Base-by-base conservation (phyloP, 441 rosid species). In the Pelargonium exstipulatum region DNA sequence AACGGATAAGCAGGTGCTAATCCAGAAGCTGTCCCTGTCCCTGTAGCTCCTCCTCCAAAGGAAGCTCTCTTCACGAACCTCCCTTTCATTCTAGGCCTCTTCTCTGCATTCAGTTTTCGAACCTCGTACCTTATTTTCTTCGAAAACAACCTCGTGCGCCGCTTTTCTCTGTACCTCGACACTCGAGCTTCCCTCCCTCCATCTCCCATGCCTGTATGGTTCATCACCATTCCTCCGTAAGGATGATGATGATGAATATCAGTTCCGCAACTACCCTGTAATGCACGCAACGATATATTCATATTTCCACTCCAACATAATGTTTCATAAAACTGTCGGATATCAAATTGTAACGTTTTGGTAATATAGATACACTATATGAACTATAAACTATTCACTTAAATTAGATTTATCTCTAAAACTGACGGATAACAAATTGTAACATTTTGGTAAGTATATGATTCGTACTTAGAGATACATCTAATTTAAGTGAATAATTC, bases 111-210 rank as follows among this genome's bases (percentile, higher is more conserved):
- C 81, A 91, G 24, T 71, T 90, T 94, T 72, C 98, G 83, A n/a
- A 94, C 98, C 76, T 94, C 96, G 75, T 94, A 94, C 79, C 98
- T 83, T 79, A 89, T 94, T 83, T 91, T 94, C 90, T 91, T 90
- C 0, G 98, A 94, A 73, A 94, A 94, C 83, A 94, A 32, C 64
- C 98, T 91, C 10, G 89, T 94, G 70, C 96, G 82, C 68, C 98
- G 70, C 80, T 94, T 94, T 78, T 91, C 97, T 73, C 92, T 80
- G 77, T 91, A 94, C 73, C 97, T 84, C 0, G 86, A 86, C 7
- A 94, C 97, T 70, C 90, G 75, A 13, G 98, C 98, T 70, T 91
- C 95, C 76, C 98, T 71, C 20, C 90, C 95, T 43, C 84, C 86
- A 60, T 85, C 90, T 1, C 57, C 83, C 71, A 67, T 72, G 13